Base-by-base conservation (phyloP, 2,329 filamentous ascomycete species). In the Trichophyton schoenleinii region DNA sequence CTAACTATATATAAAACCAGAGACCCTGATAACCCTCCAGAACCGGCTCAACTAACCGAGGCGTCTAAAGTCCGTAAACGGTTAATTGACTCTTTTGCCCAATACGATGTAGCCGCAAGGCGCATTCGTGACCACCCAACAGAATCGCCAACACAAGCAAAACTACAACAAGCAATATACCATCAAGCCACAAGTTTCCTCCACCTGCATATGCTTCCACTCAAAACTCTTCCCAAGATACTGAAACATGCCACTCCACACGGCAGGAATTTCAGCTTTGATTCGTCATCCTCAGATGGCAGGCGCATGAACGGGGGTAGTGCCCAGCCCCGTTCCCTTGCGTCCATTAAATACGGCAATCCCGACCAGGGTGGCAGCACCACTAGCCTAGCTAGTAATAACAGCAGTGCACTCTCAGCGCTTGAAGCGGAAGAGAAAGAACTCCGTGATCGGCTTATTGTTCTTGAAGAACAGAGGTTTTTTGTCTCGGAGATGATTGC, bases 381-480 rank as follows among this genome's bases (percentile, higher is more conserved):
- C 46, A 75, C 79, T 59, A 84, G 81, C 65, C 70, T 83, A 57
- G 73, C 79, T 58, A 80, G 79, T 59, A 72, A 77, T 60, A 81
- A 81, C 66, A 81, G 80, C 62, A 82, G 79, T 63, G 79, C 79
- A 13, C 76, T 87, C 13, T 86, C 83, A 0, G 83, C 83, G 1
- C 76, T 95, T 3, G 91, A 95, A 72, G 83, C 82, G 0, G 90
- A 96, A 70, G 91, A 96, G 72, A 92, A 89, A 70, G 83, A 89
- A 20, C 76, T 95, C 1, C 83, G 87, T 15, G 91, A 96, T 68
- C 80, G 85, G 3, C 77, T 96, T 11, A 87, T 94, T 34, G 86
- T 96, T 5, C 79, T 96, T 0, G 90, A 96, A 72, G 91, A 96
- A 74, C 91, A 96, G 72, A 87, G 86, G 65, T 95, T 95, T 73